A percentile compares a stretch with the other conserved stretches of the same genome.
These are phyloP conservation scores for Ophiostoma sp. DNA, from an alignment of 2,329 filamentous ascomycete genomes.

Conservation along the genomic window DNA sequence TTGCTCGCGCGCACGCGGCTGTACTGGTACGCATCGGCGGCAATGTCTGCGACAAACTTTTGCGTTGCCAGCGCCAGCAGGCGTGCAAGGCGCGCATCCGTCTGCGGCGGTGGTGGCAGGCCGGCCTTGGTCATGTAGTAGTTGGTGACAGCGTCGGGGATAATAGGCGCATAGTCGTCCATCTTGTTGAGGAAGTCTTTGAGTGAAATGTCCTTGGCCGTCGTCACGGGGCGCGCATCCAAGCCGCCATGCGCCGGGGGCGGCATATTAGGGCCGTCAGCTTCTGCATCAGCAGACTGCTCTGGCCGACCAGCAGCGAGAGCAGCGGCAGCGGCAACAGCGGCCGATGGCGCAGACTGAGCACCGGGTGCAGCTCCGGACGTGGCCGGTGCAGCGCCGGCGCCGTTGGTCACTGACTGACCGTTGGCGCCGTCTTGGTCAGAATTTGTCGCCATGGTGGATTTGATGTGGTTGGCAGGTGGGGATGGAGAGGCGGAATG, in stretches of 20 bases:
- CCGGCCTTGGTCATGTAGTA: conserved; percentile 97
- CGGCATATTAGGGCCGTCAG: conserved; percentile 13
- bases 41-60: conserved; percentile 97
- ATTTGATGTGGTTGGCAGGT: neutral
- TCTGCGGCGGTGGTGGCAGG: conserved; percentile 85
- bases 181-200: conserved; percentile 93
- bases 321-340: neutral
- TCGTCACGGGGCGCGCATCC: conserved; percentile 31
- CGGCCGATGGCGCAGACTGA: neutral
- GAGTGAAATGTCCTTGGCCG: conserved; percentile 85
- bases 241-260: neutral
- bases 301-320: neutral
- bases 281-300: neutral
- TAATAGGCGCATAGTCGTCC: conserved; percentile 97
- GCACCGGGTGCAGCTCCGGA: neutral
- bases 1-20: conserved; percentile 91
- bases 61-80: conserved; percentile 96
- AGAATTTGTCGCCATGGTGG: conserved; percentile 7
- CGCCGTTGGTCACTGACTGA: conserved; percentile 21
- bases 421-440: conserved; percentile 10
- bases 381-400: neutral
- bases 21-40: conserved; percentile 96
- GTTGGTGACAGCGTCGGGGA: conserved; percentile 93
- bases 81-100: conserved; percentile 81
- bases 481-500: neutral